Percentiles rank a stretch among this genome's conserved stretches.
Conservation (phyloP, 1,284 basidiomycete species). For the Moesziomyces globuligerus region DNA sequence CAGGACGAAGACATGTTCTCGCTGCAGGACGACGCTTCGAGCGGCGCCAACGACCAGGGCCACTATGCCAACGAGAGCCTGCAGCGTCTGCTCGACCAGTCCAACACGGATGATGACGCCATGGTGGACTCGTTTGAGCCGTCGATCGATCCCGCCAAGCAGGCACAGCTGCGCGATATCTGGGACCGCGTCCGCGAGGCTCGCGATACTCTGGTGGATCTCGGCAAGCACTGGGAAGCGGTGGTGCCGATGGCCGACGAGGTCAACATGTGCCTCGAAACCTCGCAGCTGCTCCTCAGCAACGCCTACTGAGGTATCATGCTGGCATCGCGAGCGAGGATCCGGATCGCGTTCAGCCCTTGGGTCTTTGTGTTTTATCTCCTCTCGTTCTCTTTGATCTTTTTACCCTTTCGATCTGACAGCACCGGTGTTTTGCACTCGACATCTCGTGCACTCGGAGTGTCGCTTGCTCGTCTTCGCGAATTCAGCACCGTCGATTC, state of each 20-base stretch:
- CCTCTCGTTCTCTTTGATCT: slow-evolving; percentile 1
- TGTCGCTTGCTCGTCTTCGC: too few species aligned
- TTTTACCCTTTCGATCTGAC: too few species aligned
- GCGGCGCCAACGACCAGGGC: slow-evolving; percentile 12
- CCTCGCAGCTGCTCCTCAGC: slow-evolving; percentile 53
- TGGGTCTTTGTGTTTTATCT: too few species aligned
- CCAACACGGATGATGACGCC: slow-evolving; percentile 17
- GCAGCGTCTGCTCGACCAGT: slow-evolving; percentile 34
- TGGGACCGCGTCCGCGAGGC: slow-evolving; percentile 58
- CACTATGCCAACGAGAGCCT: slow-evolving; percentile 41
- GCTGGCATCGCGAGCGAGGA: too few species aligned
- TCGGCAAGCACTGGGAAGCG: slow-evolving; percentile 57
- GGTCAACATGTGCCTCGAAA: slow-evolving; percentile 59
- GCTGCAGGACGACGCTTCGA: slow-evolving; percentile 8
- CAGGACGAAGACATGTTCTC: slow-evolving; percentile 9
- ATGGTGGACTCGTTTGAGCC: slow-evolving; percentile 28
- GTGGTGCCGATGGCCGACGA: slow-evolving; percentile 59
- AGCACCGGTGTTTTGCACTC: too few species aligned
- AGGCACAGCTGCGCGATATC: slow-evolving; percentile 50
- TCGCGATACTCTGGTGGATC: slow-evolving; percentile 48
- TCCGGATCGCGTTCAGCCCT: neutral
- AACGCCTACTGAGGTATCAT: slow-evolving; percentile 15
- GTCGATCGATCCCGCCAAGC: slow-evolving; percentile 35
- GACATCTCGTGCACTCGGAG: too few species aligned
- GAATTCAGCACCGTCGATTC: too few species aligned